Evolutionary conservation across 208 protist genomes (phyloP).

Genomic region (Crithidia fasciculata): DNA sequence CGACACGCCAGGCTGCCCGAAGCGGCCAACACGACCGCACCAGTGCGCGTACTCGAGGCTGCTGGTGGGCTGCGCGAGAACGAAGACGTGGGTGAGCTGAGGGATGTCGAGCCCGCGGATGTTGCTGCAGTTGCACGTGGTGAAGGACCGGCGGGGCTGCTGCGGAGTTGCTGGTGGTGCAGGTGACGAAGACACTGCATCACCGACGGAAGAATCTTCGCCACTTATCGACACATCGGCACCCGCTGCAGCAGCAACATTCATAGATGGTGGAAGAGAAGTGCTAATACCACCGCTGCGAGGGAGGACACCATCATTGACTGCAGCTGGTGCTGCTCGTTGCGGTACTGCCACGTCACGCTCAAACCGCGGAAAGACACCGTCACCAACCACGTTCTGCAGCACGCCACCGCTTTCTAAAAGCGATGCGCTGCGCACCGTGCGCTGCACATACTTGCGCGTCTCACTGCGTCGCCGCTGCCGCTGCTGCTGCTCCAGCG

Average conservation of each 20-base stretch:
- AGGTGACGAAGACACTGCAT: background rate
- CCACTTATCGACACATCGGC: background rate
- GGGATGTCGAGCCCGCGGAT: slow-evolving; percentile 81
- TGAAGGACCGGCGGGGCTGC: slow-evolving; percentile 36
- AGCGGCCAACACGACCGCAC: slow-evolving; percentile 85
- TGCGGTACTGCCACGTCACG: background rate
- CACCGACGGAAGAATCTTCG: background rate
- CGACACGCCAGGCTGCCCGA: slow-evolving; percentile 63
- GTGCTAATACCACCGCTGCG: too few species aligned
- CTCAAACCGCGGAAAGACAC: slow-evolving; percentile 15
- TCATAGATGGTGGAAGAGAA: too few species aligned
- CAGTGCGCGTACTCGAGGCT: slow-evolving; percentile 86
- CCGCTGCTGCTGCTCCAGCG: slow-evolving; percentile 37
- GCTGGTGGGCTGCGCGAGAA: slow-evolving; percentile 59
- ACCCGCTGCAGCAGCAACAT: too few species aligned
- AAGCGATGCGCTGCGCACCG: slow-evolving; percentile 18
- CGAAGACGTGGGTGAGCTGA: slow-evolving; percentile 77
- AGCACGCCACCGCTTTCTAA: background rate
- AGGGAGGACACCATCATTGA: background rate
- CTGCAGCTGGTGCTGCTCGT: background rate
- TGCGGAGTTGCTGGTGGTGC: background rate
- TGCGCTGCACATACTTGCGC: slow-evolving; percentile 43
- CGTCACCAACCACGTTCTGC: background rate
- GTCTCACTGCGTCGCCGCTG: slow-evolving; percentile 41
- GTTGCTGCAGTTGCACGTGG: slow-evolving; percentile 45